Evolutionary conservation across 2,329 filamentous ascomycete species (phyloP), one percentile per base, ranked within the genome.

Genomic region (Alternaria ethzedia): DNA sequence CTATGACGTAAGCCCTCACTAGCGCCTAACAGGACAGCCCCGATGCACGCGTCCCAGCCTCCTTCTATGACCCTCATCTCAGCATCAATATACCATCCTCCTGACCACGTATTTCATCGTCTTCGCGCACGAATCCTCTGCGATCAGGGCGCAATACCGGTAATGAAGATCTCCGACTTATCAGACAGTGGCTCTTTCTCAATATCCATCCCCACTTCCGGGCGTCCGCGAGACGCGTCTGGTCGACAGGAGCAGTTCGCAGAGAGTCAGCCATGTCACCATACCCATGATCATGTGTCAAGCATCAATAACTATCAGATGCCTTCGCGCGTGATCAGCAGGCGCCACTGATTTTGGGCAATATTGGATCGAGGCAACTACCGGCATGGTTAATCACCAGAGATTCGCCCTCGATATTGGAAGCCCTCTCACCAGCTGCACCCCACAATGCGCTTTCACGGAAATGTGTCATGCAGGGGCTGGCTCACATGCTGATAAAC

Each of bases 401-500:
- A 25, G 30, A 20, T 20, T 57, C 46, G 56, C 64, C 57, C 57
- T 46, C 65, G 61, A 66, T 57, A 63, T 65, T 68, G 54, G 56
- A 46, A 36, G 32, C 32, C 32, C 32, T 36, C 32, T 36, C 52
- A 64, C 61, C 28, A 61, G 43, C 63, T 68, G 63, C 55, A 69
- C 69, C 67, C 69, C 65, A 67, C 67, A 69, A 56, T 58, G 43
- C 57, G 59, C 26, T 58, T 21, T 50, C 20, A 20, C 26, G n/a
- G 41, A 57, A 10, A 55, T 12, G 21, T 50, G 25, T 30, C 36
- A 10, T 41, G 44, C 32, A 26, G n/a, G 32, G 30, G 20, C 20
- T 25, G 32, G 17, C 13, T 52, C 30, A 36, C 20, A 15, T 52
- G 49, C 30, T 36, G 28, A 13, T 36, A n/a, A n/a, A 13, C 15